These are phyloP conservation scores for Uronychia setigera DNA, from an alignment of 73 alveolate genomes.

Conservation along the genomic window DNA sequence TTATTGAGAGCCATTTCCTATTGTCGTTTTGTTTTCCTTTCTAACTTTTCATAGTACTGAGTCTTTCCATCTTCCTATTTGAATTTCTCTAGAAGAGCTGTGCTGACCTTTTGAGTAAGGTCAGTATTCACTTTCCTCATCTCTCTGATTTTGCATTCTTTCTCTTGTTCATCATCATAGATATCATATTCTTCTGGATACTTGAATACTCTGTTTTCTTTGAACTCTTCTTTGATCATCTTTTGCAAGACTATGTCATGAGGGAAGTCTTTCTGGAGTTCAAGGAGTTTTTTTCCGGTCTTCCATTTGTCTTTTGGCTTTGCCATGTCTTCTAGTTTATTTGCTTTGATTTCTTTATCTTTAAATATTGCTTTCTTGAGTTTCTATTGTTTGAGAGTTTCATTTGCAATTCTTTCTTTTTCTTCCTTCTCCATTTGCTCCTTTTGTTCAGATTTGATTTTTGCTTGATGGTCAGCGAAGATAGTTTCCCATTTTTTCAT, in stretches of 20 bases:
- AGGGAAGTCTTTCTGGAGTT: conserved; percentile 83
- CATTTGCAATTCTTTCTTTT: not conserved
- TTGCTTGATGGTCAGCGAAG: not conserved
- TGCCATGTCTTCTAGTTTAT: conserved; percentile 74
- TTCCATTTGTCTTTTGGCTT: conserved; percentile 92
- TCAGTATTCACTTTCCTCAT: conserved; percentile 55
- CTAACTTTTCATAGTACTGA: conserved; percentile 21
- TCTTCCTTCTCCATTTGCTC: conserved; percentile 11
- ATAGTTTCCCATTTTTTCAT: conserved; percentile 6
- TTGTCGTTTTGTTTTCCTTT: conserved; percentile 47
- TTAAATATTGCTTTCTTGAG: conserved; percentile 1
- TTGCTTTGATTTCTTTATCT: conserved; percentile 42
- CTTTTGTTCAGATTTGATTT: not conserved
- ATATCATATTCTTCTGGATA: conserved; percentile 96
- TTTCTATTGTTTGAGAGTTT: not conserved
- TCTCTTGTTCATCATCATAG: conserved; percentile 92
- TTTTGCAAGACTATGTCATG: conserved; percentile 91
- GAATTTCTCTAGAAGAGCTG: conserved; percentile 21
- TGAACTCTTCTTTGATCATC: conserved; percentile 92
- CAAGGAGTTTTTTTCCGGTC: conserved; percentile 77
- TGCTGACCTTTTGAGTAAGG: conserved; percentile 46
- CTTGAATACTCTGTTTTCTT: conserved; percentile 88
- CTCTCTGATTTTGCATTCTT: conserved; percentile 67
- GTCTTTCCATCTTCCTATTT: conserved; percentile 47
- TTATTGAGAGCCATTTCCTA: conserved; percentile 21